These are phyloP conservation scores for Amanita inopinata DNA, from an alignment of 768 basidiomycete genomes.

Conservation along the genomic window DNA sequence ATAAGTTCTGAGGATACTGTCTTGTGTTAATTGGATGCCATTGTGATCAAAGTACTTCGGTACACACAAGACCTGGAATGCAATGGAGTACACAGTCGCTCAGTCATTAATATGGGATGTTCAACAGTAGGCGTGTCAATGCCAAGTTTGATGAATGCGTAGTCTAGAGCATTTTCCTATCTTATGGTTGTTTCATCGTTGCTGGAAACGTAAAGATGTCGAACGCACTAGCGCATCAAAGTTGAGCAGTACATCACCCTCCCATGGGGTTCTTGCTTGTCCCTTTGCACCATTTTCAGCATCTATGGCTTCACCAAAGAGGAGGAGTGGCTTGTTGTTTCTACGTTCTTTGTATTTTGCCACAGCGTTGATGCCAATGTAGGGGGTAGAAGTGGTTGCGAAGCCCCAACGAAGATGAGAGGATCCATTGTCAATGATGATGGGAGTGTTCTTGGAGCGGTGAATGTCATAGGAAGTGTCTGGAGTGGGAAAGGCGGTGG, in stretches of 20 bases:
- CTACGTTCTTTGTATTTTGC: conserved; percentile 88
- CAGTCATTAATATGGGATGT: conserved; percentile 91
- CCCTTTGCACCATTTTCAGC: conserved; percentile 75
- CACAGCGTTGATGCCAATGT: conserved; percentile 57
- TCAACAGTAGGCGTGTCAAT: conserved; percentile 67
- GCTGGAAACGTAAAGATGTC: not conserved
- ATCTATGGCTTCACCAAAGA: conserved; percentile 86
- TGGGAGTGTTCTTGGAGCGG: conserved; percentile 44
- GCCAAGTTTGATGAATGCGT: conserved; percentile 79
- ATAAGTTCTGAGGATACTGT: conserved; percentile 92
- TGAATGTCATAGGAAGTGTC: conserved; percentile 38
- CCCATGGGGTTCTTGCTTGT: conserved; percentile 79
- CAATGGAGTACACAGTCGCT: conserved; percentile 78
- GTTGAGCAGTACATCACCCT: conserved; percentile 87
- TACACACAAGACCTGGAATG: conserved; percentile 79
- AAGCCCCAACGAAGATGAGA: conserved; percentile 80
- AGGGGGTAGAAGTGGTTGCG: conserved; percentile 48
- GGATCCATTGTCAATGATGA: conserved; percentile 88
- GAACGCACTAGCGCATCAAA: conserved; percentile 83
- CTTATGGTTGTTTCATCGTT: conserved; percentile 6
- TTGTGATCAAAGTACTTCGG: conserved; percentile 3
- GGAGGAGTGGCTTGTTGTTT: conserved; percentile 67
- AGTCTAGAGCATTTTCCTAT: conserved; percentile 93
- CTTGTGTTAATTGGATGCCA: not conserved
- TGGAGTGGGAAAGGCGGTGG: conserved; percentile 3